Percentiles rank a stretch among this genome's conserved stretches.
Evolutionary conservation across 768 basidiomycete genomes (phyloP).

Genomic region (Suillus subluteus): DNA sequence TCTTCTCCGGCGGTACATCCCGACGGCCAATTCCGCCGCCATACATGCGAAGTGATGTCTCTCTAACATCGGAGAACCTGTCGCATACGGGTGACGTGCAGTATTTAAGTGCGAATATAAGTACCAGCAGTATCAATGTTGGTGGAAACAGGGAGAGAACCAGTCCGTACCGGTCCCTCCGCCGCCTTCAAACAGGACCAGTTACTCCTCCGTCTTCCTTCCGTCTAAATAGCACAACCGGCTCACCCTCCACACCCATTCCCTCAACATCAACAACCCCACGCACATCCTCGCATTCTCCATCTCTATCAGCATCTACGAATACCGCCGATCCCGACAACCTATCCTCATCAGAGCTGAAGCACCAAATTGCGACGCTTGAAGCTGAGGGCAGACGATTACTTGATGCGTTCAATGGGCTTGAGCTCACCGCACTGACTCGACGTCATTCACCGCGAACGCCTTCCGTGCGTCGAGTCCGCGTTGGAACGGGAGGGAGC

Average conservation of each 20-base stretch:
- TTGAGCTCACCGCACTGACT: constrained; percentile 72
- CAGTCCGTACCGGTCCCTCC: constrained; percentile 48
- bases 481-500: constrained; percentile 26
- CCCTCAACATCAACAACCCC: constrained; percentile 37
- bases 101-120: constrained; percentile 1
- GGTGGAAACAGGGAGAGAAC: constrained; percentile 23
- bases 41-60: constrained; percentile 36
- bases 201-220: constrained; percentile 62
- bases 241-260: constrained; percentile 38
- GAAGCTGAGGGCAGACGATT: constrained; percentile 73
- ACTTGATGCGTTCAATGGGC: constrained; percentile 79
- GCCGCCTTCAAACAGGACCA: constrained; percentile 34
- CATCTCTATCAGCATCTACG: constrained; percentile 32
- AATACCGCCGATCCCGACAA: constrained; percentile 57
- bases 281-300: constrained; percentile 18
- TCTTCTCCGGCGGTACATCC: constrained; percentile 38
- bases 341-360: constrained; percentile 60
- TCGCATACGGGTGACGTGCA: constrained; percentile 40
- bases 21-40: constrained; percentile 52
- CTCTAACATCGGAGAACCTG: constrained; percentile 39
- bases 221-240: constrained; percentile 35
- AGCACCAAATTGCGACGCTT: constrained; percentile 68
- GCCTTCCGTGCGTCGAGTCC: constrained; percentile 30
- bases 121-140: constrained; percentile 4
- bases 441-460: constrained; percentile 35